Conservation (phyloP, 768 basidiomycete species). For the Hemileccinum impolitum region DNA sequence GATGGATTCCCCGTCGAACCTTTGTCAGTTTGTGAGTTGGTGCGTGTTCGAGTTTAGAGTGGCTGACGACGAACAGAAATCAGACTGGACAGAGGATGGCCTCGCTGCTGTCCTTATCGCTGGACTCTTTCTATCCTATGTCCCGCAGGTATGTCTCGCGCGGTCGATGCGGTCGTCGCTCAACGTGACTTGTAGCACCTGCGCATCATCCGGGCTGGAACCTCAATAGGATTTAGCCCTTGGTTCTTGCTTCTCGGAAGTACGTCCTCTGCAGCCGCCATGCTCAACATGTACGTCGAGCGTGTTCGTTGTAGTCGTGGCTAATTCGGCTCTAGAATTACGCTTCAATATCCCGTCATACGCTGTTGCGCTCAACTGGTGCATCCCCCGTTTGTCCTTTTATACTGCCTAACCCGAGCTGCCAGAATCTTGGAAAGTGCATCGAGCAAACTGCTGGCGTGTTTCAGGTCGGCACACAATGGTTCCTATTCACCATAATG, state of each 20-base stretch:
- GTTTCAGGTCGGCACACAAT: conserved; percentile 77
- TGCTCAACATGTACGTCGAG: conserved; percentile 73
- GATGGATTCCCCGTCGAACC: neutral
- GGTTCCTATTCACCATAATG: conserved; percentile 84
- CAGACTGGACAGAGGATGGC: conserved; percentile 65
- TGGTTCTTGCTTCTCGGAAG: conserved; percentile 89
- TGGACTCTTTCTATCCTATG: conserved; percentile 79
- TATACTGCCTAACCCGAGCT: conserved; percentile 1
- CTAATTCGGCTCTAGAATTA: conserved; percentile 50
- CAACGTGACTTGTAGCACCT: conserved; percentile 50
- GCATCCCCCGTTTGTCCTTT: conserved; percentile 27
- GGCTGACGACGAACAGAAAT: conserved; percentile 43
- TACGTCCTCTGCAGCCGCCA: conserved; percentile 74
- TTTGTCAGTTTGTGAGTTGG: conserved; percentile 21
- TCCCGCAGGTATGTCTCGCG: conserved; percentile 60
- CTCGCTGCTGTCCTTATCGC: conserved; percentile 62
- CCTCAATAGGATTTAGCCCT: conserved; percentile 89
- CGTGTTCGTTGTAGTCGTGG: neutral
- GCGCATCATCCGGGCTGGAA: conserved; percentile 72
- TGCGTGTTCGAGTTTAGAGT: neutral
- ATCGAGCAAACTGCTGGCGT: conserved; percentile 80
- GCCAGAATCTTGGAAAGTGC: conserved; percentile 66
- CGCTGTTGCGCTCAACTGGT: conserved; percentile 79
- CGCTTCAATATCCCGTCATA: conserved; percentile 80
- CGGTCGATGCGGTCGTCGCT: neutral